Percentiles rank a stretch among this genome's conserved stretches.
These are phyloP conservation scores for Priceomyces medius DNA, from an alignment of 805 yeast genomes.

Conservation along the genomic window DNA sequence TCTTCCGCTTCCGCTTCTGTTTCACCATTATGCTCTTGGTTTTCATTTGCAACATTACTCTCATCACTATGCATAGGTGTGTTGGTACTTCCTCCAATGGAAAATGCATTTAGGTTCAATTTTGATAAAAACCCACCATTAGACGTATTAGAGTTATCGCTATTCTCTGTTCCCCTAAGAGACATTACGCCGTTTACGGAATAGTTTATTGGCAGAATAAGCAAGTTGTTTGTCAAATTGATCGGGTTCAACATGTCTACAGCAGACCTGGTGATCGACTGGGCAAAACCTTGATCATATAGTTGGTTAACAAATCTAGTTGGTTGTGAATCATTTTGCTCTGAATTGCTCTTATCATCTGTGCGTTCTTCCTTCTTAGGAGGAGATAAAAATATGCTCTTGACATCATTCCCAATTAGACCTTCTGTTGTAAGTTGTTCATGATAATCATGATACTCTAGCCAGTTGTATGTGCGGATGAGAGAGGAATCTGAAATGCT, in stretches of 20 bases:
- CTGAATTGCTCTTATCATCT: background rate
- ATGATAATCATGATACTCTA: conserved; percentile 32
- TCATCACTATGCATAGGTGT: background rate
- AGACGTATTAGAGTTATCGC: conserved; percentile 2
- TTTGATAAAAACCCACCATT: conserved; percentile 16
- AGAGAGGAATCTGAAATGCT: conserved; percentile 13
- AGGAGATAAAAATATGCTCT: conserved; percentile 12
- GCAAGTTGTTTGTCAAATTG: conserved; percentile 33
- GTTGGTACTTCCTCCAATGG: conserved; percentile 1
- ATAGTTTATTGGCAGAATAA: conserved; percentile 36
- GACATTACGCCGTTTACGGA: conserved; percentile 35
- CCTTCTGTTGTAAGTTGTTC: conserved; percentile 19
- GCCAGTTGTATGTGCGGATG: conserved; percentile 26
- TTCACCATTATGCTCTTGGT: background rate
- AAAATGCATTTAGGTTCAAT: background rate
- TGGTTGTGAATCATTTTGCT: background rate
- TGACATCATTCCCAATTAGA: conserved; percentile 15
- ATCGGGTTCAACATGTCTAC: conserved; percentile 33
- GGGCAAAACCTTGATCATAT: conserved; percentile 2
- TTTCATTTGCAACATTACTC: background rate
- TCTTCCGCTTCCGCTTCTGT: background rate
- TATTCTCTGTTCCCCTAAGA: conserved; percentile 14
- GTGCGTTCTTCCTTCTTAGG: background rate
- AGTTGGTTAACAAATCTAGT: background rate
- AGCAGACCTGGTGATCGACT: conserved; percentile 13